These are phyloP conservation scores for Hanseniaspora guilliermondii DNA, from an alignment of 805 yeast species.

Conservation along the genomic window DNA sequence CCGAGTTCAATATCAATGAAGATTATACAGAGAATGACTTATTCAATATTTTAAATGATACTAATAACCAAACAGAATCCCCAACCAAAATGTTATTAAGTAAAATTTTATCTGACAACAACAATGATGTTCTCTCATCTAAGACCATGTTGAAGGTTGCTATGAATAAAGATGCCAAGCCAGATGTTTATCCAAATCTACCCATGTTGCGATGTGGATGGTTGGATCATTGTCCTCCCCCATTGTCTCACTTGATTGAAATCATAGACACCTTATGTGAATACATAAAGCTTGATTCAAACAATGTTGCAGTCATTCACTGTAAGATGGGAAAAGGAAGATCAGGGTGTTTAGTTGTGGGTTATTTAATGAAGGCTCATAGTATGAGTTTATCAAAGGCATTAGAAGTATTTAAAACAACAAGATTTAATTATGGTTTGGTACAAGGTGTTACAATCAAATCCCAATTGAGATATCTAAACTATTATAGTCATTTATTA, in stretches of 20 bases:
- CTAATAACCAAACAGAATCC: not conserved
- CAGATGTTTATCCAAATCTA: not conserved
- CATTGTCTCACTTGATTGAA: slow-evolving; percentile 39
- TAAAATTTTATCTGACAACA: not conserved
- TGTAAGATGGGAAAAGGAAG: slow-evolving; percentile 91
- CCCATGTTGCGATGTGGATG: slow-evolving; percentile 35
- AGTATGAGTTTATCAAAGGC: slow-evolving; percentile 36
- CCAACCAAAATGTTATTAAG: not conserved
- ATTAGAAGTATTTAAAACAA: slow-evolving; percentile 37
- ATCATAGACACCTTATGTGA: slow-evolving; percentile 35
- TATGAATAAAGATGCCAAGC: not conserved
- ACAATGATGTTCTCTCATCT: not conserved
- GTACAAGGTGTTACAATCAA: slow-evolving; percentile 59
- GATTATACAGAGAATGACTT: slow-evolving; percentile 22
- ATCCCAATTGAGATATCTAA: slow-evolving; percentile 56
- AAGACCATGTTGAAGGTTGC: not conserved
- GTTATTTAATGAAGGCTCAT: slow-evolving; percentile 47
- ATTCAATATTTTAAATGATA: not conserved
- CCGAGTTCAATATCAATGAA: slow-evolving; percentile 38
- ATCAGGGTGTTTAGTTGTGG: slow-evolving; percentile 64
- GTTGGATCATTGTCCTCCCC: slow-evolving; percentile 69
- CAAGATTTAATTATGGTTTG: slow-evolving; percentile 44
- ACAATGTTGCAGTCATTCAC: slow-evolving; percentile 57
- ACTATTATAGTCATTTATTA: slow-evolving; percentile 37
- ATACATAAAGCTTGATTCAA: slow-evolving; percentile 28